phyloP scores from a whole-genome alignment of 2,329 filamentous ascomycete species.

The Microcyclospora pomicola region DNA sequence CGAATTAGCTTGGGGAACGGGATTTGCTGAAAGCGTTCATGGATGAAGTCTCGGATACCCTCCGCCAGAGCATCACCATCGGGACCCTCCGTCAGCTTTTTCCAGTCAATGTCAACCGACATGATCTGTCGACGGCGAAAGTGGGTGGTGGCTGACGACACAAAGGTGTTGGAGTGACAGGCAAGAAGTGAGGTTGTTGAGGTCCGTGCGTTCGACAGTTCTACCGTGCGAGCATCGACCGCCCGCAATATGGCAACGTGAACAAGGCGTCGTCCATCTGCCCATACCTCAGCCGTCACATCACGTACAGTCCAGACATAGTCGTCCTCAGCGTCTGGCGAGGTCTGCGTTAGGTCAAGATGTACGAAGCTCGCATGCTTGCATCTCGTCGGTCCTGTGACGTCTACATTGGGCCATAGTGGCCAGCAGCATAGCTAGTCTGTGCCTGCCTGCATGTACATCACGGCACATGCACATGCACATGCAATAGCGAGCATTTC shows the following conservation, averaged over 20 bases:
- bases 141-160: background rate
- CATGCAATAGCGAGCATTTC: background rate
- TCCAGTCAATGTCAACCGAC: slow-evolving; percentile 98
- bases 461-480: background rate
- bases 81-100: slow-evolving; percentile 73
- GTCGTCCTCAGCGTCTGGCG: no score
- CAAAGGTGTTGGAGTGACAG: background rate
- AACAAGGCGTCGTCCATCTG: no score
- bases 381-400: no score
- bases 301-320: no score
- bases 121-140: slow-evolving; percentile 37
- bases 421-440: background rate
- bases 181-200: background rate
- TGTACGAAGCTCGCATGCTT: no score
- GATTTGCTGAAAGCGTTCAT: slow-evolving; percentile 89
- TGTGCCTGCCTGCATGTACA: background rate
- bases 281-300: no score
- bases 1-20: slow-evolving; percentile 90
- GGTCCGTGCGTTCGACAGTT: background rate
- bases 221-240: background rate
- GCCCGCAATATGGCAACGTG: background rate
- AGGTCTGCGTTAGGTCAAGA: no score
- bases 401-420: no score
- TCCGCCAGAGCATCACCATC: slow-evolving; percentile 77
- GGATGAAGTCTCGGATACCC: slow-evolving; percentile 80